Evolutionary conservation across 1,139 yeast genomes (phyloP), one percentile per base, ranked within the genome.

Genomic region (Arxiozyma heterogenica): DNA sequence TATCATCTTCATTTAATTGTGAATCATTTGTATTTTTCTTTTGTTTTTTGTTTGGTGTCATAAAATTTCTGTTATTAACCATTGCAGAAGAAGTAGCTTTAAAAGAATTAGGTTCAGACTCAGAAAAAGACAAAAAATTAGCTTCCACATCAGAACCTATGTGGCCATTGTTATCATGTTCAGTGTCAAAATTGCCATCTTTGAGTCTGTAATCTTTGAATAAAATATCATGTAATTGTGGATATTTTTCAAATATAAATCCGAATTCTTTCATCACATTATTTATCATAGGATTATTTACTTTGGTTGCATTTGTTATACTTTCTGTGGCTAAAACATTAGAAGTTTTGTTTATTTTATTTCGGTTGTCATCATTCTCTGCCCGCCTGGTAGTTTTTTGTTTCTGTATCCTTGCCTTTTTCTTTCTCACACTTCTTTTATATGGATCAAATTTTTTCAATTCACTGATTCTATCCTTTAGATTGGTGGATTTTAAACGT

Each of bases 151-250:
- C 53, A 3, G 27, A 21, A 1, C 23, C 42, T 11, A 23, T 8
- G 11, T 23, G 1, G 15, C 41, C 53, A 8, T 18, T 45, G 23
- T 27, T 41, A 45, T 49, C 50, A 11, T 11, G 15, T 17, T 20
- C 22, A 38, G 21, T 21, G 12, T 17, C 8, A 30, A 27, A 12
- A 5, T n/a, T 15, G n/a, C 18, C 41, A 23, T 21, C 22, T 41
- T 49, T 4, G 41, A 38, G 17, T 44, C 43, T 17, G 25, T 50
- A 49, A 20, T 54, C 51, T 34, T 53, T 47, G 52, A 57, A 51
- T 42, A 64, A 47, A 15, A 59, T 53, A 38, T 57, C 60, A 23
- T 58, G 56, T 25, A 64, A 53, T 41, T 61, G 61, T 2, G 67
- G 67, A 45, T 58, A 60, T 9, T 57, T 56, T 21, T 59, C 55